A percentile compares a stretch with the other conserved stretches of the same genome.
Evolutionary conservation across 805 yeast genomes (phyloP).

Genomic region (Kodamaea kaohsiungensis): DNA sequence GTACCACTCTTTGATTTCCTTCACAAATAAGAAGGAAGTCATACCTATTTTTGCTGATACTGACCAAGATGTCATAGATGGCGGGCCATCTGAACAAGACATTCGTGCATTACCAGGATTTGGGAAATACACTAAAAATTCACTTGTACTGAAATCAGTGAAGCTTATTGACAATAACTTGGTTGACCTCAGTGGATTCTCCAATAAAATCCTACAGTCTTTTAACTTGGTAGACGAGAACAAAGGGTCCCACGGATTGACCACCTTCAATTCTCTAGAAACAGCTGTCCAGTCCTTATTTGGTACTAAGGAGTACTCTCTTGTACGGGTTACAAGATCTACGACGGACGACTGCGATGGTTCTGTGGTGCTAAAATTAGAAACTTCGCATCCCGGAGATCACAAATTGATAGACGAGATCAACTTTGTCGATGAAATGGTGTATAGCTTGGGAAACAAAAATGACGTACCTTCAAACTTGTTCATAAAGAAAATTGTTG

Average conservation of each 20-base stretch:
- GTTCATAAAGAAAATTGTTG: conserved; percentile 56
- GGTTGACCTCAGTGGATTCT: conserved; percentile 37
- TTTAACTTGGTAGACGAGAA: conserved; percentile 18
- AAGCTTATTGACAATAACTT: conserved; percentile 41
- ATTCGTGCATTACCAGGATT: background rate
- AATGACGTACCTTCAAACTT: conserved; percentile 49
- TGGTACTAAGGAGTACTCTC: conserved; percentile 41
- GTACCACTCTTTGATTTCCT: conserved; percentile 44
- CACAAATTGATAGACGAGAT: conserved; percentile 51
- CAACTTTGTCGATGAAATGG: conserved; percentile 39
- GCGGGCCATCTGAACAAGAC: background rate
- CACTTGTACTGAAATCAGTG: conserved; percentile 26
- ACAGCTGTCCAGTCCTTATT: conserved; percentile 48
- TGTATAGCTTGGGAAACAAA: conserved; percentile 37
- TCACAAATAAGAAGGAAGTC: conserved; percentile 25
- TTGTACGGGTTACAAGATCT: conserved; percentile 55
- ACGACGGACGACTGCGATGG: conserved; percentile 55
- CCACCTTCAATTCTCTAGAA: conserved; percentile 45
- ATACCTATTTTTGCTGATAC: conserved; percentile 12
- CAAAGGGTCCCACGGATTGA: conserved; percentile 15
- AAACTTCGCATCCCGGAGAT: conserved; percentile 57
- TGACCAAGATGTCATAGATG: conserved; percentile 4
- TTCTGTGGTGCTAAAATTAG: conserved; percentile 52
- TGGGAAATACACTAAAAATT: conserved; percentile 2
- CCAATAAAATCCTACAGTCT: conserved; percentile 38